Evolutionary conservation across 2,329 filamentous ascomycete species (phyloP).

Genomic region (Trichophyton schoenleinii): DNA sequence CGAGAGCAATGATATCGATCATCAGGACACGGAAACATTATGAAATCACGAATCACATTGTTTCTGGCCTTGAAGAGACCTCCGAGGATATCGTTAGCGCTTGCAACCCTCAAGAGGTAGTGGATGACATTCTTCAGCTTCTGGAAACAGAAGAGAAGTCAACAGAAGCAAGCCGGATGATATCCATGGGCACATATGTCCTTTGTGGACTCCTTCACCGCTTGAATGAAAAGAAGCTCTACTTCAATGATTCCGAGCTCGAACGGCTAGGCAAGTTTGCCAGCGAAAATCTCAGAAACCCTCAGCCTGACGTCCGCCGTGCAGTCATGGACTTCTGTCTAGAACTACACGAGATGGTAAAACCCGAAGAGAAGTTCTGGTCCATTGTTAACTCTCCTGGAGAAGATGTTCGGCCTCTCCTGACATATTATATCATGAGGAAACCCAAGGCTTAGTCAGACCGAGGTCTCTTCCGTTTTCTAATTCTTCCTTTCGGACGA

Average conservation of each 20-base stretch:
- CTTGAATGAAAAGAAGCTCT: slow-evolving; percentile 15
- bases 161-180: slow-evolving; percentile 22
- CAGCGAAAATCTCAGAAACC: slow-evolving; percentile 21
- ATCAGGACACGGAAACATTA: slow-evolving; percentile 28
- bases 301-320: slow-evolving; percentile 27
- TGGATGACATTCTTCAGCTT: slow-evolving; percentile 25
- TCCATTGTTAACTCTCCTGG: slow-evolving; percentile 21
- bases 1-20: slow-evolving; percentile 25
- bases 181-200: slow-evolving; percentile 25
- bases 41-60: slow-evolving; percentile 29
- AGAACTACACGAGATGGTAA: slow-evolving; percentile 19
- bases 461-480: not conserved
- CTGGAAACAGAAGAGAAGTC: slow-evolving; percentile 22
- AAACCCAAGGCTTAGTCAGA: slow-evolving; percentile 4
- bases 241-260: slow-evolving; percentile 13
- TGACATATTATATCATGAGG: slow-evolving; percentile 27
- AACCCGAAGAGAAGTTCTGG: slow-evolving; percentile 20
- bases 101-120: slow-evolving; percentile 19
- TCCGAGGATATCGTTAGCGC: slow-evolving; percentile 24
- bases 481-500: not conserved
- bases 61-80: slow-evolving; percentile 29
- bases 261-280: slow-evolving; percentile 25
- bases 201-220: slow-evolving; percentile 19
- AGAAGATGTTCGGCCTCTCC: slow-evolving; percentile 23
- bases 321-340: slow-evolving; percentile 27